Percentiles rank a stretch among this genome's conserved stretches.
Evolutionary conservation across 257 asterid species (phyloP).

Genomic region (Paraleonurus japonicus): DNA sequence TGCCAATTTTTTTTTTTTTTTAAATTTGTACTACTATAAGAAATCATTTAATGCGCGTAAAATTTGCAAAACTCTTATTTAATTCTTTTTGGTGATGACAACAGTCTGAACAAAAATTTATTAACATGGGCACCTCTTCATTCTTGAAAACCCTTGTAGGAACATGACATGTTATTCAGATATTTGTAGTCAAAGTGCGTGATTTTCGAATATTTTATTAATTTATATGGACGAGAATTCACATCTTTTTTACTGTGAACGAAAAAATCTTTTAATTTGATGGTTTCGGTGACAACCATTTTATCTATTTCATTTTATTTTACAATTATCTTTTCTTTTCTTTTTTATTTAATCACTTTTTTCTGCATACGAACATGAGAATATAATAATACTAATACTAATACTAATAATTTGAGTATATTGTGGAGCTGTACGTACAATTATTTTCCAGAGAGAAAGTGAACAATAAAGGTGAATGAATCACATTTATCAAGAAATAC

Average conservation of each 20-base stretch:
- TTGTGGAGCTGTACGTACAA: not conserved
- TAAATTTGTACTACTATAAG: no score
- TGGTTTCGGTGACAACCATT: no score
- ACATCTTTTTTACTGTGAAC: no score
- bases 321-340: no score
- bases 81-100: not conserved
- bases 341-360: not conserved
- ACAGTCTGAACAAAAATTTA: not conserved
- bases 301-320: no score
- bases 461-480: conserved; percentile 7
- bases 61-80: not conserved
- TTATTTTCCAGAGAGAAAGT: conserved; percentile 6
- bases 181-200: not conserved
- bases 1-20: no score
- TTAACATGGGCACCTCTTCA: not conserved
- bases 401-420: no score
- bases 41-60: not conserved
- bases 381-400: no score
- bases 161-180: not conserved
- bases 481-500: not conserved
- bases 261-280: no score
- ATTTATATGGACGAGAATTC: no score
- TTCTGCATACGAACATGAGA: not conserved
- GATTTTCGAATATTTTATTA: no score
- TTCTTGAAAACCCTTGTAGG: no score